Evolutionary conservation across 2,329 filamentous ascomycete genomes (phyloP).

Genomic region (Botrytis porri): DNA sequence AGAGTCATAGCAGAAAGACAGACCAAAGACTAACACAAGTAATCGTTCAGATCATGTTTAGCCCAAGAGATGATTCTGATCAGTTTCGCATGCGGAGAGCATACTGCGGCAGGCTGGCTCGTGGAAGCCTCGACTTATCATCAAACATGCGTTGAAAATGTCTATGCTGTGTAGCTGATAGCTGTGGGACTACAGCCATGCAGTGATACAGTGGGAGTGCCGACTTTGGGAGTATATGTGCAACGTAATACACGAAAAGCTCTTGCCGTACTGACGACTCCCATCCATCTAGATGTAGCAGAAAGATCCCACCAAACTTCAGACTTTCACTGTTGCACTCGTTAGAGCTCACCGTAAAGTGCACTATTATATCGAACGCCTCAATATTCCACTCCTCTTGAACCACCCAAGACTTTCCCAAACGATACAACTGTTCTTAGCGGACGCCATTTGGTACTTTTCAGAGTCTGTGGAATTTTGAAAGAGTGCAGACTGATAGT

Average conservation of each 20-base stretch:
- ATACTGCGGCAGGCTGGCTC: rapidly evolving
- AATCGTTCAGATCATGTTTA: neutral
- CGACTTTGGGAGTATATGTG: neutral
- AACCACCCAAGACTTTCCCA: neutral
- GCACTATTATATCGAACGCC: neutral
- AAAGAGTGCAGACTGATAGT: neutral
- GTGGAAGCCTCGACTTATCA: too few relatives aligned
- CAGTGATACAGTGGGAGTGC: neutral
- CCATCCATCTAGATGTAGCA: neutral
- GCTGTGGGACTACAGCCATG: neutral
- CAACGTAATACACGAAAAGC: neutral
- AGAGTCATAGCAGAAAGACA: neutral
- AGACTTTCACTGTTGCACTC: neutral
- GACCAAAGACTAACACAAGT: neutral
- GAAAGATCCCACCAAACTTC: neutral
- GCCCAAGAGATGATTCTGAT: neutral
- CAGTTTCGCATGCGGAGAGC: neutral
- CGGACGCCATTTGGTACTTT: neutral
- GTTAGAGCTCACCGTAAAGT: neutral
- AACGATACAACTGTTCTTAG: neutral
- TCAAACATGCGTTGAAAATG: neutral
- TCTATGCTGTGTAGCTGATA: neutral
- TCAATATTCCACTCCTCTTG: neutral
- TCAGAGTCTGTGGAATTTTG: neutral
- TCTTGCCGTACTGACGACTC: neutral